These are phyloP conservation scores for Caloboletus firmus DNA, from an alignment of 1,284 basidiomycete species.

Conservation along the genomic window DNA sequence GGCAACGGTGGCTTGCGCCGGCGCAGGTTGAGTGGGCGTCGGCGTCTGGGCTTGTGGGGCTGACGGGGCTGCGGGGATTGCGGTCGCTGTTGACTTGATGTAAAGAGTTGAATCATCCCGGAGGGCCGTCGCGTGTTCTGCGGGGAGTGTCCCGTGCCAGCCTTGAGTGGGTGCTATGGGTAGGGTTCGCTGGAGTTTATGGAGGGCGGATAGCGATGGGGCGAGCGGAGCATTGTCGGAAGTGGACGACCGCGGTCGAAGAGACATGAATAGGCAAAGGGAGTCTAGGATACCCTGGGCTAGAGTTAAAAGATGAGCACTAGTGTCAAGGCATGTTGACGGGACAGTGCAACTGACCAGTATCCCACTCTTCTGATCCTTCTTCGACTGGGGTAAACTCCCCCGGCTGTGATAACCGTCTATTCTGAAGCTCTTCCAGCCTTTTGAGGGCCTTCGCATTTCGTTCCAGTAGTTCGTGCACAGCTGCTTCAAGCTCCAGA, in stretches of 20 bases:
- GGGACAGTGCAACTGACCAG: slow-evolving; percentile 47
- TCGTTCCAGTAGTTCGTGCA: slow-evolving; percentile 63
- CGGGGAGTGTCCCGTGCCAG: slow-evolving; percentile 74
- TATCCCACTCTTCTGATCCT: slow-evolving; percentile 76
- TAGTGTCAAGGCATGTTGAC: background rate
- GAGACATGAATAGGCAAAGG: slow-evolving; percentile 61
- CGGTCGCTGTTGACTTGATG: slow-evolving; percentile 54
- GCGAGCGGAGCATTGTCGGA: slow-evolving; percentile 46
- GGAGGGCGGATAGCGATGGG: slow-evolving; percentile 61
- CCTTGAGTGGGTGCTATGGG: slow-evolving; percentile 58
- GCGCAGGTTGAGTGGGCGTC: slow-evolving; percentile 23
- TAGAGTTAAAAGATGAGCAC: slow-evolving; percentile 34
- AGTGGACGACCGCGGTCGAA: slow-evolving; percentile 60
- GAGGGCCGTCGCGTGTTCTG: slow-evolving; percentile 55
- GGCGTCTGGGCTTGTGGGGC: slow-evolving; percentile 25
- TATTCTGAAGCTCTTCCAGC: slow-evolving; percentile 62
- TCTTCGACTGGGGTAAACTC: slow-evolving; percentile 53
- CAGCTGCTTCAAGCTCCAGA: slow-evolving; percentile 63
- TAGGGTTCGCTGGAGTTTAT: slow-evolving; percentile 66
- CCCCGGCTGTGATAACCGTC: slow-evolving; percentile 49
- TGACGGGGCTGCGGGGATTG: slow-evolving; percentile 30
- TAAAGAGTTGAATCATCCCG: slow-evolving; percentile 69
- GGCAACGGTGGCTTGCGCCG: slow-evolving; percentile 29
- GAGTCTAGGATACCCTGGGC: slow-evolving; percentile 74
- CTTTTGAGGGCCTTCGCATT: slow-evolving; percentile 62